Conservation (phyloP, 306 rosid genomes). For the Quercus ilex region DNA sequence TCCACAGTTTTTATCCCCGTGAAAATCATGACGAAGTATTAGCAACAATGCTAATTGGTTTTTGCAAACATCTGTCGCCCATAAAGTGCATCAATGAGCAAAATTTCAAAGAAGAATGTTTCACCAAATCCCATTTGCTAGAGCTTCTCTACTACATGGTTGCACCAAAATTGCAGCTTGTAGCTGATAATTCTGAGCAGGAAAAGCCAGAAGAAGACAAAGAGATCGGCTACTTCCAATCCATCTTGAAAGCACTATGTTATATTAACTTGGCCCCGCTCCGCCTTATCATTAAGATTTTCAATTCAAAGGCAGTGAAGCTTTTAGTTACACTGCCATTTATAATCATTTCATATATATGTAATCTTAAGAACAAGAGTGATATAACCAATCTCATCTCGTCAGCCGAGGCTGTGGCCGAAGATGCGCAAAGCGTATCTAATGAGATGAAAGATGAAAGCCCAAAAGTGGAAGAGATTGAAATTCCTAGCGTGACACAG, state of each 20-base stretch:
- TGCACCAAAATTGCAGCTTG: neutral
- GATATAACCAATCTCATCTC: neutral
- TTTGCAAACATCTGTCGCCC: neutral
- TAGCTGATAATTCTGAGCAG: neutral
- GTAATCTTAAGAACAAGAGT: neutral
- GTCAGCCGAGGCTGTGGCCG: neutral
- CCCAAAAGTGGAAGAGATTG: neutral
- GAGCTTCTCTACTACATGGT: slow-evolving; percentile 4
- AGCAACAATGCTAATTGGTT: neutral
- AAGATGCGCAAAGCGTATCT: neutral
- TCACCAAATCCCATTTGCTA: slow-evolving; percentile 5
- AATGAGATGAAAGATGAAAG: neutral
- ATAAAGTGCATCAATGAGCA: neutral
- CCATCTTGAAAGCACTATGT: neutral
- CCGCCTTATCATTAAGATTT: neutral
- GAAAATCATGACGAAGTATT: neutral
- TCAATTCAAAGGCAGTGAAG: neutral
- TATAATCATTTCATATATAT: neutral
- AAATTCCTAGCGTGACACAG: slow-evolving; percentile 4
- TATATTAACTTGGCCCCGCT: neutral
- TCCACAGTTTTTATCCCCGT: neutral
- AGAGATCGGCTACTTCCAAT: neutral
- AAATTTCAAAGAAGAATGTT: neutral
- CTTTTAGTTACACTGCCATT: neutral
- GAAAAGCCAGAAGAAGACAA: neutral